Evolutionary conservation across 1,284 basidiomycete genomes (phyloP).

Genomic region (Sanghuangporus weigelae): DNA sequence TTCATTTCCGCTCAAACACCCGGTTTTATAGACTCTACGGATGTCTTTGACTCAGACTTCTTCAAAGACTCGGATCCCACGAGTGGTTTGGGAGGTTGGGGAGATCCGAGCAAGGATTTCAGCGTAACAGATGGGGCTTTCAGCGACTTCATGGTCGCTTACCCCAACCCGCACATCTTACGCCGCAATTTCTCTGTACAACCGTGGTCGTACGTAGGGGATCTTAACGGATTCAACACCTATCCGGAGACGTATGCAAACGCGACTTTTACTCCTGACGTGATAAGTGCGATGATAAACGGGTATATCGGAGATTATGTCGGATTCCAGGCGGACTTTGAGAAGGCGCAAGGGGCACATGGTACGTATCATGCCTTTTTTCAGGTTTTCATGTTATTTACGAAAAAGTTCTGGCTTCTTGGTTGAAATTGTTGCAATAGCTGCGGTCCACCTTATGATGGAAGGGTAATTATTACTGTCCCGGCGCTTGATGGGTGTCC

Average conservation of each 20-base stretch:
- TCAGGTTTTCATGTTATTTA: background rate
- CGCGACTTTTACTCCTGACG: constrained; percentile 27
- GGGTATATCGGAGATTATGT: constrained; percentile 30
- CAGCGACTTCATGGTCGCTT: constrained; percentile 27
- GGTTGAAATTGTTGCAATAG: background rate
- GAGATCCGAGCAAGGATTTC: constrained; percentile 29
- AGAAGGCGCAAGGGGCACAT: constrained; percentile 27
- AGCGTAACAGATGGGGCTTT: constrained; percentile 31
- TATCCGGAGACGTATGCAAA: constrained; percentile 26
- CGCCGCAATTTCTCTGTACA: constrained; percentile 33
- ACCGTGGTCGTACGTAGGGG: constrained; percentile 21
- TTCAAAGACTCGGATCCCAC: constrained; percentile 27
- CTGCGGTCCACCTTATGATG: constrained; percentile 26
- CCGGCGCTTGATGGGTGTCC: background rate
- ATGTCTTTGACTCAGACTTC: constrained; percentile 28
- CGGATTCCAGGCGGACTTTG: constrained; percentile 32
- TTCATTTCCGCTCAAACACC: background rate
- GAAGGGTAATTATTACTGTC: constrained; percentile 22
- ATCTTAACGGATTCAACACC: constrained; percentile 22
- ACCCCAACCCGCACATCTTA: constrained; percentile 31
- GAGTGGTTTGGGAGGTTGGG: constrained; percentile 36
- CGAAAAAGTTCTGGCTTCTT: background rate
- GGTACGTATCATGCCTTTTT: background rate
- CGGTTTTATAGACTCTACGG: constrained; percentile 26
- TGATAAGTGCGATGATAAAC: constrained; percentile 26